Base-by-base conservation (phyloP, 1,139 yeast genomes). In the Zygosaccharomyces pseudobailii region DNA sequence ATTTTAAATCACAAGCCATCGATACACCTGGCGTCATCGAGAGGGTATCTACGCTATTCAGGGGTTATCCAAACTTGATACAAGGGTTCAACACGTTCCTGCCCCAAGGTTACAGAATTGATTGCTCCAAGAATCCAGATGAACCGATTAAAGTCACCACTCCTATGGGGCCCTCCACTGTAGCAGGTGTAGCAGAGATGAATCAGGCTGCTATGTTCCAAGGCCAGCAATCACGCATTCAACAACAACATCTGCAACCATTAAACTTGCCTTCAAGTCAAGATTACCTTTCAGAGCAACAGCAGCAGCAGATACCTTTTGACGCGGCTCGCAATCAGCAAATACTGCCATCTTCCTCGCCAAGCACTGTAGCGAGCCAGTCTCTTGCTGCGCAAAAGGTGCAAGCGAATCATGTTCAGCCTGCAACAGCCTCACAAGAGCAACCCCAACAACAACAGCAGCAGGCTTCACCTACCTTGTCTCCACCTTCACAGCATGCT, bases 11-110 rank as follows among this genome's bases (percentile, higher is more conserved):
- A 42, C 97, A 90, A 70, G 80, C 81, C 73, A 90, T 92, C 61
- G 97, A 94, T 67, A 92, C 99, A 1, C 98, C 98, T 0, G 99
- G 97, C 20, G 99, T 92, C 32, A 92, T 92, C 64, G 96, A 89
- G 63, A 76, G 98, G 49, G 98, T 92, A 0, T 88, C 97, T 0
- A 79, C 86, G 1, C 72, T 92, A 50, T 92, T 92, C 66, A 79
- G 89, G 53, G 98, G 97, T 4, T 96, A 89, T 66, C 96, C 96
- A 2, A 80, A 81, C 58, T 74, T 92, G 61, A 90, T 92, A 54
- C 97, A 92, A 69, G 98, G 99, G 0, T 94, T 92, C 70, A 92
- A 92, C 70, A 92, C 99, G 1, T 92, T 92, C 64, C 75, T 92
- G 55, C 99, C 99, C 1, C 96, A 95, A 10, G 99, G 98, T 1